A percentile compares a stretch with the other conserved stretches of the same genome.
Conservation (phyloP, 257 asterid species). For the Thymus mandschuricus region DNA sequence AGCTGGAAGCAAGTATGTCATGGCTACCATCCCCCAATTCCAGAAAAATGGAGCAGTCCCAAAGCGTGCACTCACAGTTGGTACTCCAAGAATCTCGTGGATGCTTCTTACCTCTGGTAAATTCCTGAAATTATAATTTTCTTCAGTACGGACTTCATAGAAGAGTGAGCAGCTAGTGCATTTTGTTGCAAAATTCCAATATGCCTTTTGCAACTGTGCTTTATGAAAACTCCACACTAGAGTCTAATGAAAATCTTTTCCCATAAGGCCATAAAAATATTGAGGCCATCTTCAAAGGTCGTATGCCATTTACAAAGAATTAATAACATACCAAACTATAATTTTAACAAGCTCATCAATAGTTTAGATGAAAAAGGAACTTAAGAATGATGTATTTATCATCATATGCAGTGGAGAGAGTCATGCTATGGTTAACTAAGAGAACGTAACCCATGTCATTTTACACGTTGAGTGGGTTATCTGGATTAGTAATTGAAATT, state of each 20-base stretch:
- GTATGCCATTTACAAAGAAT: background rate
- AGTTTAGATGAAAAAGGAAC: background rate
- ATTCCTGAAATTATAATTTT: constrained; percentile 54
- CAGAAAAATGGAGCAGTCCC: constrained; percentile 98
- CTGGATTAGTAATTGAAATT: background rate
- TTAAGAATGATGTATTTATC: background rate
- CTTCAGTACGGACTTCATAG: constrained; percentile 3
- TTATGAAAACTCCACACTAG: background rate
- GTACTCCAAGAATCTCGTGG: constrained; percentile 78
- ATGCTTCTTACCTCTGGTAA: constrained; percentile 88
- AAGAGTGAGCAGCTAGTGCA: background rate
- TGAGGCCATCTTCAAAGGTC: constrained; percentile 5
- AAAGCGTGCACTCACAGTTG: constrained; percentile 95
- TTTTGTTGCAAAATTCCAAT: background rate
- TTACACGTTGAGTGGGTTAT: background rate
- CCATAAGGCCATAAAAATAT: background rate
- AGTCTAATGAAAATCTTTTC: background rate
- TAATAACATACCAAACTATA: background rate
- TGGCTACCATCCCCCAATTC: constrained; percentile 98
- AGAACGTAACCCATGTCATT: background rate
- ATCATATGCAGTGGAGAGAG: constrained; percentile 1
- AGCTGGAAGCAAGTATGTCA: constrained; percentile 74
- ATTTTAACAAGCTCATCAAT: background rate
- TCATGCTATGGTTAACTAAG: background rate
- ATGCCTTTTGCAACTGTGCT: constrained; percentile 3